A percentile compares a stretch with the other conserved stretches of the same genome.
These are phyloP conservation scores for Didymella glomerata DNA, from an alignment of 2,329 filamentous ascomycete species.

Conservation along the genomic window DNA sequence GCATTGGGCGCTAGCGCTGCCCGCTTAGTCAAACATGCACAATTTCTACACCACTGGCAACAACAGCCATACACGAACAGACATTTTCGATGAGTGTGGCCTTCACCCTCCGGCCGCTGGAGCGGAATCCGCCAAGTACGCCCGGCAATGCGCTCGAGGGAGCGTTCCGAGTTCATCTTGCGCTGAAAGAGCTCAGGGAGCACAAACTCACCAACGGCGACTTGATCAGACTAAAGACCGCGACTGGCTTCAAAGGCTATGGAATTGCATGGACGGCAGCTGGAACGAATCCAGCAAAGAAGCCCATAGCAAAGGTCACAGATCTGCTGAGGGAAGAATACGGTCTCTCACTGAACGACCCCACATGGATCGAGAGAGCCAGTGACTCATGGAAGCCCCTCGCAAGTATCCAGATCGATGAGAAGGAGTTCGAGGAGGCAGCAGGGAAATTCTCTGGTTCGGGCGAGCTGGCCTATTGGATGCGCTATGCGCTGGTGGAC, in stretches of 20 bases:
- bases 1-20: constrained; percentile 11
- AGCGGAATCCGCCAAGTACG: constrained; percentile 57
- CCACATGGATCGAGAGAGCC: constrained; percentile 66
- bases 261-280: constrained; percentile 70
- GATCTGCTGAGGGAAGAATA: constrained; percentile 76
- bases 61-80: constrained; percentile 6
- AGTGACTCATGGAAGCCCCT: constrained; percentile 44
- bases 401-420: constrained; percentile 40
- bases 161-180: constrained; percentile 67
- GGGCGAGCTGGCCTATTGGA: constrained; percentile 44
- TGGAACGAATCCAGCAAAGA: constrained; percentile 52
- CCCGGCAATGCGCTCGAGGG: constrained; percentile 61
- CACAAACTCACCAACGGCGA: constrained; percentile 67
- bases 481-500: constrained; percentile 54
- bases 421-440: constrained; percentile 31
- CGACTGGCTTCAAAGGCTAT: constrained; percentile 56
- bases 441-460: constrained; percentile 33
- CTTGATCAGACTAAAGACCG: constrained; percentile 61
- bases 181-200: constrained; percentile 63
- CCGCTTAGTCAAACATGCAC: constrained; percentile 34
- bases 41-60: constrained; percentile 22
- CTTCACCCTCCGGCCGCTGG: constrained; percentile 64
- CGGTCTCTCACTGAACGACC: constrained; percentile 68
- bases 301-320: constrained; percentile 66
- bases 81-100: constrained; percentile 31